Evolutionary conservation across 768 basidiomycete species (phyloP).

Genomic region (Clavulina sp.): DNA sequence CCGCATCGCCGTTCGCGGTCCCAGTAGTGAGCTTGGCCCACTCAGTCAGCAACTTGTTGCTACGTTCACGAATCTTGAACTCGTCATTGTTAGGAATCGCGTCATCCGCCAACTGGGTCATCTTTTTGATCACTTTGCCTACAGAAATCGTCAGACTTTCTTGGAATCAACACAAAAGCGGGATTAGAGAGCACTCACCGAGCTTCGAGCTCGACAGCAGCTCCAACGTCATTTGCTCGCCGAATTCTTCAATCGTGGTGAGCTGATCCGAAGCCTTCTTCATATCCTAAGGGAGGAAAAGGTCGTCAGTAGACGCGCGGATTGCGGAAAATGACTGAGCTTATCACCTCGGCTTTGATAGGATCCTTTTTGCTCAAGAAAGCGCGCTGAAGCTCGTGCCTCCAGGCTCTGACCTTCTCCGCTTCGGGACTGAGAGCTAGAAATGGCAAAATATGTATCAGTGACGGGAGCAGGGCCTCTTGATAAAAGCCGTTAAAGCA

Average conservation of each 20-base stretch:
- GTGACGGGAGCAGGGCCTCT: neutral
- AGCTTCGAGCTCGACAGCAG: slow-evolving; percentile 66
- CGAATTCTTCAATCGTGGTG: slow-evolving; percentile 48
- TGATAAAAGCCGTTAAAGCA: slow-evolving; percentile 29
- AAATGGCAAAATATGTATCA: slow-evolving; percentile 2
- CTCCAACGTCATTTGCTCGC: slow-evolving; percentile 58
- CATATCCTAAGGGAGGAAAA: slow-evolving; percentile 2
- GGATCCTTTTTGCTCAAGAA: slow-evolving; percentile 42
- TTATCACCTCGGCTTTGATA: slow-evolving; percentile 47
- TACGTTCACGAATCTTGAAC: slow-evolving; percentile 54
- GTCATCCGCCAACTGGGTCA: slow-evolving; percentile 35
- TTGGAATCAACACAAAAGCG: neutral
- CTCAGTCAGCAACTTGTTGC: slow-evolving; percentile 47
- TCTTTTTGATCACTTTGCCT: slow-evolving; percentile 79
- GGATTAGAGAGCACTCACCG: neutral
- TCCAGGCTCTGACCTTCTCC: slow-evolving; percentile 70
- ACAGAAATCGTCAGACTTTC: slow-evolving; percentile 18
- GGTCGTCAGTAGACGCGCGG: neutral
- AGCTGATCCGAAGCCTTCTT: slow-evolving; percentile 40
- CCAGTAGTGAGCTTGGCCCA: slow-evolving; percentile 28
- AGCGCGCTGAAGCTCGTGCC: slow-evolving; percentile 79
- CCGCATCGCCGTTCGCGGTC: neutral
- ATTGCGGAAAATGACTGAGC: neutral
- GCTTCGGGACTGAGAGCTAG: slow-evolving; percentile 40
- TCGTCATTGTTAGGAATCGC: slow-evolving; percentile 44